Conservation (phyloP, 2,329 filamentous ascomycete species). For the Epichloe typhina region DNA sequence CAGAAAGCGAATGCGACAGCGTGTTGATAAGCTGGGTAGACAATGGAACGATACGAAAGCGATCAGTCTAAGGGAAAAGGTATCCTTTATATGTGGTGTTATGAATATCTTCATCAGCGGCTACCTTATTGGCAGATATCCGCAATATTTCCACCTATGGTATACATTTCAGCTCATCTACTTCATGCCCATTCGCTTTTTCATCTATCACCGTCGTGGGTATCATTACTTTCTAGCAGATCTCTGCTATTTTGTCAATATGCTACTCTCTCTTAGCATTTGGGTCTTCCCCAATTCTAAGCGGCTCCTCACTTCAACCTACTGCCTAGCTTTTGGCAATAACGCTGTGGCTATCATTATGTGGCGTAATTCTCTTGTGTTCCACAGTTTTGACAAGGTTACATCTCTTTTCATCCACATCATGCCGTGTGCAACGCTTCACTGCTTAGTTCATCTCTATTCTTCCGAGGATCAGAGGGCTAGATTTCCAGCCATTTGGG, state of each 20-base stretch:
- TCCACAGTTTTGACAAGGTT: constrained; percentile 97
- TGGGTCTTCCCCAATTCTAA: constrained; percentile 89
- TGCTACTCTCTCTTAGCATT: constrained; percentile 66
- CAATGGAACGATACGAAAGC: constrained; percentile 83
- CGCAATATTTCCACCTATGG: constrained; percentile 84
- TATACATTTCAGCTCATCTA: constrained; percentile 79
- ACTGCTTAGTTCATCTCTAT: constrained; percentile 80
- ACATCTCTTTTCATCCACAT: constrained; percentile 98
- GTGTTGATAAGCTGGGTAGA: constrained; percentile 73
- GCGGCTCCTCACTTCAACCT: constrained; percentile 80
- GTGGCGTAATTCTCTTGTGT: constrained; percentile 98
- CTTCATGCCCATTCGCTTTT: constrained; percentile 93
- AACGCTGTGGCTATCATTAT: constrained; percentile 96
- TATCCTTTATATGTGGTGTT: constrained; percentile 90
- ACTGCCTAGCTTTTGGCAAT: constrained; percentile 88
- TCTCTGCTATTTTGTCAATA: constrained; percentile 95
- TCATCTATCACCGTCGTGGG: constrained; percentile 78
- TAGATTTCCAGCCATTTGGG: constrained; percentile 75
- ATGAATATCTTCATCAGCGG: constrained; percentile 96
- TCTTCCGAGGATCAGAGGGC: constrained; percentile 48
- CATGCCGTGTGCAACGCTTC: constrained; percentile 90
- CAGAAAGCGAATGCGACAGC: constrained; percentile 70
- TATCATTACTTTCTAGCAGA: constrained; percentile 97
- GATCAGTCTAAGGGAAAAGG: constrained; percentile 87
- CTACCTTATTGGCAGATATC: constrained; percentile 77